Evolutionary conservation across 1,139 yeast genomes (phyloP), one percentile per base, ranked within the genome.

Genomic region (Blastobotrys proliferans): DNA sequence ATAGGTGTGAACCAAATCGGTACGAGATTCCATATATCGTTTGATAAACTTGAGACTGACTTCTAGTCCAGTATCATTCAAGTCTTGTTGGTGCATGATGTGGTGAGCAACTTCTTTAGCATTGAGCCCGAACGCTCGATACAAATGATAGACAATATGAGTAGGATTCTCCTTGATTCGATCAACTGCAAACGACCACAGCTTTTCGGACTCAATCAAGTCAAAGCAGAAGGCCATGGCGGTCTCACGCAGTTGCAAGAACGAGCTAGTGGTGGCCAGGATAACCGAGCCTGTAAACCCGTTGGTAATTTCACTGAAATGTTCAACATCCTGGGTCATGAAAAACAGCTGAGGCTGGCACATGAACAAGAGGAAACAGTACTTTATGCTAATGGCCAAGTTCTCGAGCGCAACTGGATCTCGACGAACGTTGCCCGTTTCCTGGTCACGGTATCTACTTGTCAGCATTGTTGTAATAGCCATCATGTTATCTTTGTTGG

Each of bases 1-100:
- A 48, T 66, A 49, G 10, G 51, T 51, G 11, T 54, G 49, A 2
- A 56, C 46, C 10, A 53, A 44, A 9, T 50, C 57, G 4, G 47
- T 42, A 17, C 55, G 50, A 24, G 53, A 49, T n/a, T 47, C 51
- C 36, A 51, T 47, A 16, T 50, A 52, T 30, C 41, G 51, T 19
- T 45, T 45, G 18, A 53, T 50, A 27, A 48, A 50, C 19, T 37
- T 36, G 17, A 51, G 49, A 32, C 48, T 49, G 22, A 48, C 46
- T 22, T 47, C 44, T 34, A 50, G 41, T 17, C 43, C 33, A 2
- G 10, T 8, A 18, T 38, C 49, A 18, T 40, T 35, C 21, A 46
- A 20, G 19, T 40, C 40, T 11, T 38, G 39, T 4, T 40, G 22
- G 14, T 31, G 22, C 31, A 43, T 17, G 13, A 43, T 28, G 9